Conservation (phyloP, 441 rosid genomes). For the Jatropha podagrica region DNA sequence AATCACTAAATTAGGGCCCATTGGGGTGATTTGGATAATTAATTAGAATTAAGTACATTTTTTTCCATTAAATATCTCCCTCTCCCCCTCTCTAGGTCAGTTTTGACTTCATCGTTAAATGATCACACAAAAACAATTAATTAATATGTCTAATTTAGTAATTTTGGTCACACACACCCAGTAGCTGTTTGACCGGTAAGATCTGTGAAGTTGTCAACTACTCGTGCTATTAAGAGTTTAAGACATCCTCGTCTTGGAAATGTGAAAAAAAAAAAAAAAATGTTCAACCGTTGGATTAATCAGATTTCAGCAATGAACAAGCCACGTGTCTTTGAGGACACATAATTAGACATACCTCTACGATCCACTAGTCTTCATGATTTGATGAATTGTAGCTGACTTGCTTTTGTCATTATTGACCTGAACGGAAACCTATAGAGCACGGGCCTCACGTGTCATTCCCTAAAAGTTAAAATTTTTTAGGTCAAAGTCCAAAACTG, state of each 20-base stretch:
- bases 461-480: conserved; percentile 2
- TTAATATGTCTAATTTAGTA: too few species aligned
- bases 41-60: too few species aligned
- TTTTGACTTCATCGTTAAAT: too few species aligned
- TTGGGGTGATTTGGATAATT: too few species aligned
- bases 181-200: neutral
- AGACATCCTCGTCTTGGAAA: conserved; percentile 1
- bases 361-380: neutral
- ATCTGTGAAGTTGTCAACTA: neutral
- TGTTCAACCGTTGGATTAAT: neutral
- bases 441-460: conserved; percentile 30
- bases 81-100: too few species aligned
- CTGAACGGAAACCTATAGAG: conserved; percentile 1
- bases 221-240: neutral
- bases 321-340: neutral
- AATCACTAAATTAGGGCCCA: neutral
- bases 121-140: too few species aligned
- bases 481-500: neutral
- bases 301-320: neutral
- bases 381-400: neutral
- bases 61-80: too few species aligned
- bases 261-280: neutral
- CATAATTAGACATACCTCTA: neutral
- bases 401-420: neutral
- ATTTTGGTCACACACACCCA: too few species aligned